phyloP scores from a whole-genome alignment of 2,329 filamentous ascomycete species.

The Phoma sp. region DNA sequence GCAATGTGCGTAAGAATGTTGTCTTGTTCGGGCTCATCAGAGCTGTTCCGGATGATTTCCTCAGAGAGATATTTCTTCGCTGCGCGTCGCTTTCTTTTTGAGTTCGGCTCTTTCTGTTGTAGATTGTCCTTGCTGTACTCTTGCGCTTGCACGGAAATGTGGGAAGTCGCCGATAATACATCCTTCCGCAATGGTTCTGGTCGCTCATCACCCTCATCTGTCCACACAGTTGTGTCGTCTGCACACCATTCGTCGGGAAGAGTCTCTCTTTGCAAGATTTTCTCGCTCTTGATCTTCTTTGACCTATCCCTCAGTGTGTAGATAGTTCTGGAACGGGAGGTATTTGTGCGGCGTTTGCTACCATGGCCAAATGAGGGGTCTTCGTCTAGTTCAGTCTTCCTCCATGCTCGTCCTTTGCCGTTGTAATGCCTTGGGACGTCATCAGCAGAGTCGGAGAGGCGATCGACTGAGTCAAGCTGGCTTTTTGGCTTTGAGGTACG shows the following conservation, averaged over 20 bases:
- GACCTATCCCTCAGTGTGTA: neutral
- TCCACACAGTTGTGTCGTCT: neutral
- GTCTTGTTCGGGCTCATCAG: constrained; percentile 3
- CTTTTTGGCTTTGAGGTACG: neutral
- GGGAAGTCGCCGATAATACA: neutral
- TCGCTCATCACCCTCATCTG: neutral
- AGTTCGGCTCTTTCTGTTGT: neutral
- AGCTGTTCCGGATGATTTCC: neutral
- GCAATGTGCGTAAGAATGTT: neutral
- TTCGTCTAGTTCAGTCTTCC: neutral
- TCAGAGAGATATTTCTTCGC: neutral
- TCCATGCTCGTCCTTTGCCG: constrained; percentile 1
- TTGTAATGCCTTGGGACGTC: constrained; percentile 1
- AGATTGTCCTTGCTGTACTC: neutral
- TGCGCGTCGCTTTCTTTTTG: neutral
- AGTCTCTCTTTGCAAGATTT: too few relatives aligned
- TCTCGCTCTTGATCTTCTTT: neutral
- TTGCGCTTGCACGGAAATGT: neutral
- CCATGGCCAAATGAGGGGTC: neutral
- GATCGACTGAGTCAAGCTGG: neutral
- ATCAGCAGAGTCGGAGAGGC: neutral
- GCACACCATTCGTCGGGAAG: neutral
- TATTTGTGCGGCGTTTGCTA: neutral
- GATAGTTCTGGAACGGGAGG: neutral
- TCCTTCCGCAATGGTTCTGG: neutral